Base-by-base conservation (phyloP, 352 stramenopile species). In the Globisporangium cylindrosporum region DNA sequence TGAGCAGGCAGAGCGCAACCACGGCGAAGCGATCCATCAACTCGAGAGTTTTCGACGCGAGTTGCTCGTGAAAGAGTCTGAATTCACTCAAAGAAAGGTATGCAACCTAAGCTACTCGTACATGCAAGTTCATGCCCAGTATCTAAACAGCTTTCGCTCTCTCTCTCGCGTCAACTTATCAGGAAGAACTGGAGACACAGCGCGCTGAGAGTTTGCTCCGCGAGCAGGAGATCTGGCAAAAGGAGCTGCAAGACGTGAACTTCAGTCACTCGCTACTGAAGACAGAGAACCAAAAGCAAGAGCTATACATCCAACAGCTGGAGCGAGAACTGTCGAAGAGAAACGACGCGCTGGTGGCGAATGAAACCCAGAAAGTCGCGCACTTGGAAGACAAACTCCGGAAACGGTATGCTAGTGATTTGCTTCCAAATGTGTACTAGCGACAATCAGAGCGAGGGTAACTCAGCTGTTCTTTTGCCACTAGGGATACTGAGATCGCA, bases 271-370 rank as follows among this genome's bases (percentile, higher is more conserved):
- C 74, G 14, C 38, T 82, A 24, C 70, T 90, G 25, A 75, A 89
- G 64, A 54, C 77, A 0, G 82, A 90, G 48, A 77, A 85, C 38
- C 68, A 68, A 55, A 92, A 91, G 61, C 75, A 87, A n/a, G 79
- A 92, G 34, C 64, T 88, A 20, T 74, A 66, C 22, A 70, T 91
- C 43, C 77, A 79, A 20, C 82, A 90, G 59, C 71, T 93, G 1
- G 82, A 91, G 64, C 71, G 83, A 7, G 82, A 93, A 22, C 63
- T 92, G 22, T 69, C 78, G n/a, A 83, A 77, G 59, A 71, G 79
- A 27, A 78, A 81, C 43, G 81, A 90, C 14, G 61, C 76, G 12
- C 69, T 76, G 12, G 72, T 80, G 3, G 73, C 62, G 14, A 69
- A 73, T 38, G 84, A 92, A 49, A 82, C 82, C 20, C 62, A 74